Base-by-base conservation (phyloP, 2,329 filamentous ascomycete genomes). In the Grosmannia clavigera region DNA sequence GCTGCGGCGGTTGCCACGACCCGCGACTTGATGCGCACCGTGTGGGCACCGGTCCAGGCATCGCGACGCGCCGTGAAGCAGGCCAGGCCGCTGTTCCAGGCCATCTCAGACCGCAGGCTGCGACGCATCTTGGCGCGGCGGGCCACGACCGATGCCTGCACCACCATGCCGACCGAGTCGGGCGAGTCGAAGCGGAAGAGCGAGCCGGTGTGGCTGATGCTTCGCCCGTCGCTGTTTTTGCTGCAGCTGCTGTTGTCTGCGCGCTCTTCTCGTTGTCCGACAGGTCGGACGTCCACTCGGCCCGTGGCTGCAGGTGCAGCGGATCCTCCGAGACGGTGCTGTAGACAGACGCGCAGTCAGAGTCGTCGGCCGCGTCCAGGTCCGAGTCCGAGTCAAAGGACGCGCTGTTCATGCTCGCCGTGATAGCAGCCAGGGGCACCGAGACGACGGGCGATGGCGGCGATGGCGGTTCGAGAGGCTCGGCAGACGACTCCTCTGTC, bases 1-100 rank as follows among this genome's bases (percentile, higher is more conserved):
- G 38, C 38, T 3, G 12, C 38, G 72, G 61, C 12, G 5, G 75
- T 72, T 64, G 68, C 14, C 65, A 60, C 6, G 4, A 75, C 72
- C 65, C 79, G 81, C 50, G 75, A 74, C 60, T 78, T 78, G 55
- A 83, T 70, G 55, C 79, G 79, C 43, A 80, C 81, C 12, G 76
- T 79, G 64, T 81, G 81, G 38, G 90, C 92, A 38, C 88, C 86
- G 1, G 91, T 92, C 92, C 92, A 97, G 7, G 84, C 85, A 73
- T 96, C 84, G 56, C 92, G 81, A 61, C 89, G 79, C 35, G 85
- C 82, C 61, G 85, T 81, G 73, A 90, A 97, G 70, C 87, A 87
- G n/a, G 84, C 81, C 60, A 96, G 71, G 0, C 92, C 92, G 46
- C 86, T 78, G 67, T 96, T 97, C 85, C 88, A 95, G 35, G 76